Evolutionary conservation across 257 asterid species (phyloP), one percentile per base, ranked within the genome.

Genomic region (Agastache rugosa): DNA sequence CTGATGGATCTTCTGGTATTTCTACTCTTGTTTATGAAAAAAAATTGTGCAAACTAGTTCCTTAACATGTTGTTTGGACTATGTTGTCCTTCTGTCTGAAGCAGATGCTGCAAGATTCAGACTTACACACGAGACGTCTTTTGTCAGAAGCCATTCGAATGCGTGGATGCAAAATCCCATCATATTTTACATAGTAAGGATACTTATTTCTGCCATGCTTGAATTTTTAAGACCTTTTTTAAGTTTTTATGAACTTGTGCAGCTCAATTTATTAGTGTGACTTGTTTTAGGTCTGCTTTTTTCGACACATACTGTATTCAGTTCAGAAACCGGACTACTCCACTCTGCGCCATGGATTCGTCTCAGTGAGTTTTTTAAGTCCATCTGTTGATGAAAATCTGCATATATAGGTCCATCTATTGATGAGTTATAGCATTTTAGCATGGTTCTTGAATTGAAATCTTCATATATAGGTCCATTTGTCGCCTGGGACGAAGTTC

Each of bases 401-500:
- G 23, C 48, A 45, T 41, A 23, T 22, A 47, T 23, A 25, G 29
- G 23, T 19, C 16, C 20, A 19, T 29, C 29, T 27, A 16, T 34
- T 69, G 8, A 67, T 20, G 7, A 55, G 16, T 11, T 22, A 3
- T 55, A n/a, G 12, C n/a, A 45, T 12, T 48, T 48, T 47, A 16
- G 11, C 11, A 15, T 7, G 56, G 6, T n/a, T 62, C 27, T 35
- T 62, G 48, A 35, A n/a, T 8, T 50, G 23, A 37, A 25, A 45
- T 63, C 17, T 75, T 19, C 50, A 47, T 42, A 23, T 16, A 48
- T 79, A 94, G 99, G 99, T 92, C 37, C 99, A 94, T 87, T 79
- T 94, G 86, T 92, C 98, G 45, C 91, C 99, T 19, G 99, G 98
- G 82, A 89, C 90, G 41, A 90, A 91, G 80, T 95, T 95, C 80